These are phyloP conservation scores for Viola pubescens DNA, from an alignment of 441 rosid species.

Conservation along the genomic window DNA sequence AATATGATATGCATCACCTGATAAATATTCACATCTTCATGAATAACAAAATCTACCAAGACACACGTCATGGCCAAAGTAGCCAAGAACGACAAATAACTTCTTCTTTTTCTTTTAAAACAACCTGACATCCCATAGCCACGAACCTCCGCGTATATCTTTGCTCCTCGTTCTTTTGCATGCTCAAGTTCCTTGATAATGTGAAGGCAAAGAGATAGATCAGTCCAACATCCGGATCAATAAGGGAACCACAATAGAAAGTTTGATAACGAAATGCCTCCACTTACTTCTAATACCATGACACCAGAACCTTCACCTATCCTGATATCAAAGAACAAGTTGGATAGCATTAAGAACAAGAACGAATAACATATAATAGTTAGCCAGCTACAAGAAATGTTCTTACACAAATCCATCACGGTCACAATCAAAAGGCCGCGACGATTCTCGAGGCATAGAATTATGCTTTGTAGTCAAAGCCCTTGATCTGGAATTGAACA, in stretches of 20 bases:
- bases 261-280: neutral
- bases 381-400: constrained; percentile 4
- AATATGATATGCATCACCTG: constrained; percentile 95
- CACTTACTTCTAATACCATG: constrained; percentile 75
- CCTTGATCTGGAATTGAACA: constrained; percentile 52
- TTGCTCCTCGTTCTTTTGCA: constrained; percentile 81
- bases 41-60: constrained; percentile 14
- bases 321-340: constrained; percentile 36
- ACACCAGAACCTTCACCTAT: constrained; percentile 94
- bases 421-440: constrained; percentile 85
- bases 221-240: constrained; percentile 11
- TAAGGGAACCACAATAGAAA: constrained; percentile 3
- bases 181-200: constrained; percentile 76
- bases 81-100: too few relatives aligned
- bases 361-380: constrained; percentile 1
- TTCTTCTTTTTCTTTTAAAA: neutral
- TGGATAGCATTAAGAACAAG: neutral
- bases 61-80: too few relatives aligned
- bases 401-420: constrained; percentile 99
- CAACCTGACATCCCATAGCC: constrained; percentile 99
- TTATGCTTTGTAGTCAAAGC: constrained; percentile 80
- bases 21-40: constrained; percentile 19
- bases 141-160: constrained; percentile 81
- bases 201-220: constrained; percentile 3
- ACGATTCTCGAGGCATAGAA: constrained; percentile 74